These are phyloP conservation scores for Solanum dulcamara DNA, from an alignment of 257 asterid genomes.

Conservation along the genomic window DNA sequence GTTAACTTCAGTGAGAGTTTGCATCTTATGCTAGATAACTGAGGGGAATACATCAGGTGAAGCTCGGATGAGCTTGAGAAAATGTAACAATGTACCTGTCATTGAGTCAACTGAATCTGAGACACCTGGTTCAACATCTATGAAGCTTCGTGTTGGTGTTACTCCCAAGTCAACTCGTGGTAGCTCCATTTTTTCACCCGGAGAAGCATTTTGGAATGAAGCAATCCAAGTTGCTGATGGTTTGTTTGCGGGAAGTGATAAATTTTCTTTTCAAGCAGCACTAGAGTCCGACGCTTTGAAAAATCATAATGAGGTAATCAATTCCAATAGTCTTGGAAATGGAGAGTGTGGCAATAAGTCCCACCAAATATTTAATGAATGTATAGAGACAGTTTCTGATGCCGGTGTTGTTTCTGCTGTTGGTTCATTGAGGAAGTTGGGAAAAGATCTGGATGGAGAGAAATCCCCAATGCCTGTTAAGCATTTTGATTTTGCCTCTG, in stretches of 20 bases:
- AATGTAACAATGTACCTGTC: slow-evolving; percentile 39
- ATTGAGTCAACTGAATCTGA: slow-evolving; percentile 20
- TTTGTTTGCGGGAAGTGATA: slow-evolving; percentile 36
- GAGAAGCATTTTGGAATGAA: slow-evolving; percentile 95
- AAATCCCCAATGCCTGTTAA: slow-evolving; percentile 86
- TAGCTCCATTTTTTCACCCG: slow-evolving; percentile 85
- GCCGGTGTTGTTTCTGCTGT: slow-evolving; percentile 28
- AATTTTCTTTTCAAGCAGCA: slow-evolving; percentile 26
- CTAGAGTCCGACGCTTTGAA: slow-evolving; percentile 20
- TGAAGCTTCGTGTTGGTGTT: slow-evolving; percentile 23
- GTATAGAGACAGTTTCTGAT: slow-evolving; percentile 13
- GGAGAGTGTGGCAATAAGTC: slow-evolving; percentile 19
- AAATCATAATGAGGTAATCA: slow-evolving; percentile 18
- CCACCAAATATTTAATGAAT: slow-evolving; percentile 10
- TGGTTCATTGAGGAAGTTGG: slow-evolving; percentile 26
- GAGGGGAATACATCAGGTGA: slow-evolving; percentile 16
- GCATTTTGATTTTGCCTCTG: slow-evolving; percentile 79
- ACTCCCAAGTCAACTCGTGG: slow-evolving; percentile 68
- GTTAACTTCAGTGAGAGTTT: not conserved
- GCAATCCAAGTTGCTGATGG: slow-evolving; percentile 91
- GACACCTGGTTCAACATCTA: slow-evolving; percentile 42
- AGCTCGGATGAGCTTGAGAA: slow-evolving; percentile 58
- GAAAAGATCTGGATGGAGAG: slow-evolving; percentile 42
- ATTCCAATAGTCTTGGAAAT: slow-evolving; percentile 26
- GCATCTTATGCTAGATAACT: slow-evolving; percentile 32